phyloP scores from a whole-genome alignment of 306 rosid genomes.

The Crataegus laevigata region DNA sequence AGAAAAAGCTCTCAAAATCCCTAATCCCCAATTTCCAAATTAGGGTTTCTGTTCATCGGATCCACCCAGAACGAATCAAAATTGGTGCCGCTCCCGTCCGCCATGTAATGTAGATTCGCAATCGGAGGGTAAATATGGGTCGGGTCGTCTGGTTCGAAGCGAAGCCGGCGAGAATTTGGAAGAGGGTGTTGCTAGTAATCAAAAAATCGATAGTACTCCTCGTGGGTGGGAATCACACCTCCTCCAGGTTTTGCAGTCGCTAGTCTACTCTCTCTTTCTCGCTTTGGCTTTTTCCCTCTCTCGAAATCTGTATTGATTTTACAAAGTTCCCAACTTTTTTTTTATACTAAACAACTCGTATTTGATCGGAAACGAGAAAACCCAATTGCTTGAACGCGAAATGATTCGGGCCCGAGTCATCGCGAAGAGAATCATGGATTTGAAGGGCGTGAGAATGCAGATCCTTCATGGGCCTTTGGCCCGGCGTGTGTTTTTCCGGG shows the following conservation, averaged over 20 bases:
- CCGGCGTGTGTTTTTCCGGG: conserved; percentile 42
- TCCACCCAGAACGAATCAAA: background rate
- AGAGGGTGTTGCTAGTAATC: conserved; percentile 66
- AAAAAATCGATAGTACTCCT: conserved; percentile 81
- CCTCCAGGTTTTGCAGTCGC: conserved; percentile 96
- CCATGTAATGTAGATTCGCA: conserved; percentile 1
- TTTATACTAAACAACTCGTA: background rate
- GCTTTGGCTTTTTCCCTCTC: conserved; percentile 21
- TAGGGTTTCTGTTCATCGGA: background rate
- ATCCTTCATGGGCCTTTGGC: conserved; percentile 44
- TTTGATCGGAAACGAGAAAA: background rate
- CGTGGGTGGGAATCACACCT: conserved; percentile 95
- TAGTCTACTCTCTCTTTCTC: conserved; percentile 17
- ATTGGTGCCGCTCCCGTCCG: background rate
- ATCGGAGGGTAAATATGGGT: conserved; percentile 20
- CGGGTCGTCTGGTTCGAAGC: conserved; percentile 36
- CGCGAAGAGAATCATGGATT: conserved; percentile 27
- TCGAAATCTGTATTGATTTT: background rate
- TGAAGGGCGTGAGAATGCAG: conserved; percentile 36
- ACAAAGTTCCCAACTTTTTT: background rate
- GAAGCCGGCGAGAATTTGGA: conserved; percentile 36
- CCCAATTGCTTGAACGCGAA: background rate
- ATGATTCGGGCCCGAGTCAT: conserved; percentile 2
- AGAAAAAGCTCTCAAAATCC: background rate
- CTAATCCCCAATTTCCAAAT: background rate